Percentiles rank a stretch among this genome's conserved stretches.
These are phyloP conservation scores for Fusarium circinatum DNA, from an alignment of 2,329 filamentous ascomycete species.

Conservation along the genomic window DNA sequence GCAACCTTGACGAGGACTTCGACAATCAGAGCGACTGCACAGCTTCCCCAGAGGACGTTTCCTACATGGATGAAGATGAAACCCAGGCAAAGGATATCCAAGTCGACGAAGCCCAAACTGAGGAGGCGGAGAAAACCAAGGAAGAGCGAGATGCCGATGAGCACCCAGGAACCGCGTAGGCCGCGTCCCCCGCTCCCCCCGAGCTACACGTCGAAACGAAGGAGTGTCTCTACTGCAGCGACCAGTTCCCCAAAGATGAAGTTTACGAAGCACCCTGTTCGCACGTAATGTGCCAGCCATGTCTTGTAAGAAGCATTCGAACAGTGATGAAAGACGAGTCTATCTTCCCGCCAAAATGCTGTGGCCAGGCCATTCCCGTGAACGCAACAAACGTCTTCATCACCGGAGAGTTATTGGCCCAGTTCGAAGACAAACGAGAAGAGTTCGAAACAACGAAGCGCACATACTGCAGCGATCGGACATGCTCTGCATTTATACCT, in stretches of 20 bases:
- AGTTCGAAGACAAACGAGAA: fast-evolving
- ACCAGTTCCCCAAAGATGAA: fast-evolving
- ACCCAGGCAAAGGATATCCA: fast-evolving
- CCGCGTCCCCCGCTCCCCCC: fast-evolving
- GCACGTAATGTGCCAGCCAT: background rate
- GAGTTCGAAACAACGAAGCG: fast-evolving
- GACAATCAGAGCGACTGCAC: no score
- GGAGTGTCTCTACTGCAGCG: background rate
- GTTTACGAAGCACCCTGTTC: background rate
- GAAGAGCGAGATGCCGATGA: background rate
- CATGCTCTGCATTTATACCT: background rate
- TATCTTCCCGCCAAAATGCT: fast-evolving
- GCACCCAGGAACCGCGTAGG: fast-evolving
- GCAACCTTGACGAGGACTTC: no score
- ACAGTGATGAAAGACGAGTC: background rate
- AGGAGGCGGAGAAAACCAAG: no score
- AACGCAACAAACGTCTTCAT: fast-evolving
- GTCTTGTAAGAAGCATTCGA: background rate
- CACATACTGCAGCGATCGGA: fast-evolving
- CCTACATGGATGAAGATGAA: fast-evolving
- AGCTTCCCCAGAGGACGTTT: background rate
- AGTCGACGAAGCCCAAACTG: no score
- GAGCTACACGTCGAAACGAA: background rate
- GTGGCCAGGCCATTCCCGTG: fast-evolving
- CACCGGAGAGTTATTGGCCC: fast-evolving